Conservation (phyloP, 2,329 filamentous ascomycete species). For the Pseudopyrenochaeta lycopersici region DNA sequence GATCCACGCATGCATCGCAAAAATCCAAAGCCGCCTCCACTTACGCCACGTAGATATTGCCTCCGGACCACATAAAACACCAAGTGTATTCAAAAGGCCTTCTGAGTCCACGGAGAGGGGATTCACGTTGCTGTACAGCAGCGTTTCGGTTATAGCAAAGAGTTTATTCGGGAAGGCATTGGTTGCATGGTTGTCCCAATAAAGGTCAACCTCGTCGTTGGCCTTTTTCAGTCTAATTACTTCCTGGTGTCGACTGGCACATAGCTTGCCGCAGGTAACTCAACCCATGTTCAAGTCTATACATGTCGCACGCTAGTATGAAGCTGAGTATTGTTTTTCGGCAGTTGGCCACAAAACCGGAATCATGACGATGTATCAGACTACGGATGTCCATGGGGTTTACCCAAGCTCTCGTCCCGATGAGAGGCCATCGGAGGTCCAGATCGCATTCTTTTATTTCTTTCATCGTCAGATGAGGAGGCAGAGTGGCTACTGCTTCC, state of each 20-base stretch:
- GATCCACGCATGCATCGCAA: conserved; percentile 5
- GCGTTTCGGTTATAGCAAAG: no score
- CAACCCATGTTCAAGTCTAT: not conserved
- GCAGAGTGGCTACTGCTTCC: conserved; percentile 50
- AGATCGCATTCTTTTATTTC: conserved; percentile 32
- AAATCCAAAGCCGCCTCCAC: conserved; percentile 4
- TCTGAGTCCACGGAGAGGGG: not conserved
- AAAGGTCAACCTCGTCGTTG: no score
- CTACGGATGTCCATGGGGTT: conserved; percentile 41
- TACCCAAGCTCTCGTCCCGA: conserved; percentile 23
- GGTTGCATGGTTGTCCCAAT: no score
- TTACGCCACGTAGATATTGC: conserved; percentile 25
- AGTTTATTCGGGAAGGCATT: no score
- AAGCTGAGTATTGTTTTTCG: not conserved
- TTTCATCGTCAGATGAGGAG: conserved; percentile 45
- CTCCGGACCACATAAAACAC: conserved; percentile 1
- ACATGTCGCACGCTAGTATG: not conserved
- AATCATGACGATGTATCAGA: not conserved
- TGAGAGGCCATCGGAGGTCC: conserved; percentile 13
- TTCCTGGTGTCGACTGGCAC: no score
- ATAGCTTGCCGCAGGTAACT: no score
- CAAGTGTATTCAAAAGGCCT: no score
- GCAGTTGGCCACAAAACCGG: not conserved
- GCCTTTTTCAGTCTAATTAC: no score
- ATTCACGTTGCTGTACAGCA: no score